phyloP scores from a whole-genome alignment of 306 rosid genomes.

The Vigna reflexopilosa region DNA sequence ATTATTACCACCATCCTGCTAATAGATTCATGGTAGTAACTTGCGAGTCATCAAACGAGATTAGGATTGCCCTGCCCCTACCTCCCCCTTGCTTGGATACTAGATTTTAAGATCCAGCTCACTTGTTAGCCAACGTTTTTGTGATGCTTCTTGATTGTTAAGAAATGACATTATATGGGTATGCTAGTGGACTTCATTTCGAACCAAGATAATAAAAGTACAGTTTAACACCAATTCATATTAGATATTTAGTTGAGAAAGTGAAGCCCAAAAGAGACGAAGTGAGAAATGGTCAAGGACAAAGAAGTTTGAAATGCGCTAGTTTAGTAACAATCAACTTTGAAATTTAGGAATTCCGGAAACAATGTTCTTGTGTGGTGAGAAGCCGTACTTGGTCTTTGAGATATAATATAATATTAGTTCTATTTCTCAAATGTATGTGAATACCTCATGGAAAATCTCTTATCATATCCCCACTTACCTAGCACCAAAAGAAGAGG shows the following conservation, averaged over 20 bases:
- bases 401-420: too few species aligned
- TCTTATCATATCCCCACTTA: conserved; percentile 4
- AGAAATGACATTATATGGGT: conserved; percentile 2
- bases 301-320: neutral
- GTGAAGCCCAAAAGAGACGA: neutral
- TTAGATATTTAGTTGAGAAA: neutral
- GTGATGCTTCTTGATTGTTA: neutral
- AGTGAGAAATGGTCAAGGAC: neutral
- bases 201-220: conserved; percentile 4
- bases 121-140: neutral
- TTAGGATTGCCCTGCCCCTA: neutral
- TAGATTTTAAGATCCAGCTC: neutral
- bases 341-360: conserved; percentile 3
- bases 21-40: conserved; percentile 9
- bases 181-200: conserved; percentile 9
- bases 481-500: conserved; percentile 10
- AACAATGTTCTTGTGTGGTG: neutral
- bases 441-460: too few species aligned
- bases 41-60: neutral
- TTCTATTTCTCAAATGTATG: too few species aligned
- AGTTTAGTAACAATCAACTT: neutral
- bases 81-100: neutral
- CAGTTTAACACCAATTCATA: neutral
- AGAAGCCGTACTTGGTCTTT: neutral
- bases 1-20: conserved; percentile 18